Base-by-base conservation (phyloP, 2,329 filamentous ascomycete species). In the Ophiostoma montium region DNA sequence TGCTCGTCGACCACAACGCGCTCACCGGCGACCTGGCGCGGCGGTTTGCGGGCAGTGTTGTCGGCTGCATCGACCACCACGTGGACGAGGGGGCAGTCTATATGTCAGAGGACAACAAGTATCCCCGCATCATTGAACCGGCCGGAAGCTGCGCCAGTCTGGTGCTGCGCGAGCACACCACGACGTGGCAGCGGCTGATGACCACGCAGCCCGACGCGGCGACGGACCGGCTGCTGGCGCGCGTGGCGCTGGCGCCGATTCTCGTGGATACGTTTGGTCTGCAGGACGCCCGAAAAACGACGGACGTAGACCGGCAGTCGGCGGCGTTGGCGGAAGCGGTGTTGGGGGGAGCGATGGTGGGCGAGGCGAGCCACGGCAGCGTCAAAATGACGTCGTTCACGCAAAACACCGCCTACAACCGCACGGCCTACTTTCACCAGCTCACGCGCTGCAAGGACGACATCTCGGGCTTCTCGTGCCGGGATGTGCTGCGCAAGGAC, bases 1-100 rank as follows among this genome's bases (percentile, higher is more conserved):
- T 86, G 16, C 68, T 92, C 1, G 84, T 92, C 4, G 86, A 92
- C 64, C 86, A 92, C 68, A 92, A 92, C 60, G 72, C 69, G 1
- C 67, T 86, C 44, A 81, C 82, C 6, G 83, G 84, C 0, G 58
- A 64, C 13, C 66, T 90, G 15, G 74, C 70, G 15, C 35, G 68
- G 15, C 48, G 54, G 30, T 55, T 52, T 35, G 64, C 65, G 0
- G 53, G 59, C 4, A 66, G 68, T 9, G 73, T 89, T 0, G 64
- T 70, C 5, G 83, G 81, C 4, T 81, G 81, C 54, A 74, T 92
- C 48, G 86, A 92, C 63, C 86, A 92, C 63, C 86, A 92, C 60
- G 79, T 75, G 1, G 85, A 92, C 53, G 86, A 92, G 58, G 62
- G 67, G 6, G 65, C 61, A 7, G 67, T n/a, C n/a, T n/a, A n/a